Base-by-base conservation (phyloP, 805 yeast genomes). In the Saccharomycopsis malanga region DNA sequence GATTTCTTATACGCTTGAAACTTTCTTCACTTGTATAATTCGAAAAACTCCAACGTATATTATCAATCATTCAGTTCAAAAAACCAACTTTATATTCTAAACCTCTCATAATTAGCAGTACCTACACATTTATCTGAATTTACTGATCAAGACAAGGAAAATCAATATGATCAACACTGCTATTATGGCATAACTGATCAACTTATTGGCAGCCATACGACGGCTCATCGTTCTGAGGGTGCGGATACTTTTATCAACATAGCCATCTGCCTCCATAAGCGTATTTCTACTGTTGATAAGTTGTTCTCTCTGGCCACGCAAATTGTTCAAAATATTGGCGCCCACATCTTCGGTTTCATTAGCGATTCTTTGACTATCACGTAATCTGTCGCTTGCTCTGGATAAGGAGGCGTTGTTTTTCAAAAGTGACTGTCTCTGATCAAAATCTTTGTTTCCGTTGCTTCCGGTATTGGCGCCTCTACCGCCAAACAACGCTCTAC, bases 271-370 rank as follows among this genome's bases (percentile, higher is more conserved):
- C 53, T 88, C 91, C 65, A 76, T 76, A 43, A 93, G 69, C 0
- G 95, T 86, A 57, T 83, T 85, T 63, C 97, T 77, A 20, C 96
- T 79, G 57, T 89, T 87, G 45, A 78, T 69, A 38, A 93, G 76
- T 59, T 94, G 97, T 59, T 93, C 98, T 49, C 98, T 72, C 67
- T 93, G 98, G 22, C 95, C 82, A 52, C 96, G 74, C 55, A 93
- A 69, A 61, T 91, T 96, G 57, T 79, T 80, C 66, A 93, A 73
- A 44, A 93, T 93, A 54, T 84, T 83, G 12, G 96, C 87, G 1
- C 98, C 98, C 44, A 93, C 79, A 27, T 73, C 72, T 64, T 93
- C 98, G 0, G 98, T 88, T 57, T 93, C 98, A 44, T 84, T 70
- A 4, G 98, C 98, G 2, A 88, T 72, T 56, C 97, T 73, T 53